Evolutionary conservation across 164 flowering plant species (phyloP).

Genomic region (Stephania cephalantha): DNA sequence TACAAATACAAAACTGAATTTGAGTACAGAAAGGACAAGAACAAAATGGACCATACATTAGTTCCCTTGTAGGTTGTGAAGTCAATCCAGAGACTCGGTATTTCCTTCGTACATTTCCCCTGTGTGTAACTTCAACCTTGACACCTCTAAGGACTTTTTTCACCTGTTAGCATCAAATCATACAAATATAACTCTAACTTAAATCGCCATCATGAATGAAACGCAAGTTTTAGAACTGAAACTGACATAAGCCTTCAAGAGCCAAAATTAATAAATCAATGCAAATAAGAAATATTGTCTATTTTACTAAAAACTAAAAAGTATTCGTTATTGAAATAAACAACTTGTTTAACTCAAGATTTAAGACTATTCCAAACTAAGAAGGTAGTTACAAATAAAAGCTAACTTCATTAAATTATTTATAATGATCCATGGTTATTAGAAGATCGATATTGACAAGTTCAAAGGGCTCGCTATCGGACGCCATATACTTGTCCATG

Average conservation of each 20-base stretch:
- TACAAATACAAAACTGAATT: neutral
- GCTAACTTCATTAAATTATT: neutral
- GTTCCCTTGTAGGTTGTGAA: conserved; percentile 56
- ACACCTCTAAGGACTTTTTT: conserved; percentile 67
- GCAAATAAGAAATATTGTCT: neutral
- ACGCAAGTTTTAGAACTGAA: neutral
- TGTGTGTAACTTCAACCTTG: conserved; percentile 68
- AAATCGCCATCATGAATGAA: neutral
- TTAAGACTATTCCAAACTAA: neutral
- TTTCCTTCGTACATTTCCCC: conserved; percentile 51
- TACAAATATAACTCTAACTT: neutral
- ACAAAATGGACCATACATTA: conserved; percentile 28
- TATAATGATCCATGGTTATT: neutral
- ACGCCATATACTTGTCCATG: neutral
- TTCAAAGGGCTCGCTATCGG: neutral
- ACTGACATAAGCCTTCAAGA: neutral
- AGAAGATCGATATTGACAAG: neutral
- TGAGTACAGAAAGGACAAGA: neutral
- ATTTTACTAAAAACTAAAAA: no score
- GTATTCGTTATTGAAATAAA: neutral
- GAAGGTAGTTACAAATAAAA: neutral
- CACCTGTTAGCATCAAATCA: conserved; percentile 26
- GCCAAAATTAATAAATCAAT: neutral
- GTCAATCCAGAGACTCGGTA: conserved; percentile 64
- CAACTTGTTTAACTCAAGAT: neutral